Evolutionary conservation across 2,329 filamentous ascomycete genomes (phyloP).

Genomic region (Neophaeococcomyces aloes): DNA sequence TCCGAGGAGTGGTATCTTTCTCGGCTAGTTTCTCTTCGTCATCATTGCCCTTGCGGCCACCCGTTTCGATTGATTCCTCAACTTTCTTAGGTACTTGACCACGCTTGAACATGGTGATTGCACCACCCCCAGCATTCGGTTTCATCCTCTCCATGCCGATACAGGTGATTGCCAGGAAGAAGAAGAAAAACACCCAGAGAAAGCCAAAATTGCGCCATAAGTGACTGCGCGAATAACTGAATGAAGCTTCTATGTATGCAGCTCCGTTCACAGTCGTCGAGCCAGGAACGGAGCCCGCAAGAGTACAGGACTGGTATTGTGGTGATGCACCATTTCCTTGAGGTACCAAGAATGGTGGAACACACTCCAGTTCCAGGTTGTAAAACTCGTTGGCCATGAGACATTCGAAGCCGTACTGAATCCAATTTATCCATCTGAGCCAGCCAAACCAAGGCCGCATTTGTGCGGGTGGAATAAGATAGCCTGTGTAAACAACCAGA

Average conservation of each 20-base stretch:
- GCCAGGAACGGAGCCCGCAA: slow-evolving; percentile 48
- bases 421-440: slow-evolving; percentile 55
- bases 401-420: slow-evolving; percentile 60
- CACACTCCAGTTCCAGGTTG: slow-evolving; percentile 44
- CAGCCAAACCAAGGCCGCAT: slow-evolving; percentile 56
- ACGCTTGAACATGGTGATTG: slow-evolving; percentile 65
- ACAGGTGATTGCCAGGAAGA: slow-evolving; percentile 66
- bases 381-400: slow-evolving; percentile 63
- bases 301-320: slow-evolving; percentile 49
- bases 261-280: slow-evolving; percentile 43
- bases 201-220: slow-evolving; percentile 71
- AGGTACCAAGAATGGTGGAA: slow-evolving; percentile 47
- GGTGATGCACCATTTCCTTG: slow-evolving; percentile 34
- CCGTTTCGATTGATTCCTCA: slow-evolving; percentile 46
- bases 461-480: slow-evolving; percentile 49
- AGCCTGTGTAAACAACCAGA: slow-evolving; percentile 53
- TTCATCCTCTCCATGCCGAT: slow-evolving; percentile 68
- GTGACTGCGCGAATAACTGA: slow-evolving; percentile 45
- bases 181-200: slow-evolving; percentile 61
- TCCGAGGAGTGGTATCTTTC: slow-evolving; percentile 8
- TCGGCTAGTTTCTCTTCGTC: slow-evolving; percentile 39
- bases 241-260: slow-evolving; percentile 46
- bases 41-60: slow-evolving; percentile 30
- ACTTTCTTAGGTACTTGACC: slow-evolving; percentile 52
- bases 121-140: slow-evolving; percentile 69